These are phyloP conservation scores for Tricholoma flavovirens DNA, from an alignment of 768 basidiomycete species.

Conservation along the genomic window DNA sequence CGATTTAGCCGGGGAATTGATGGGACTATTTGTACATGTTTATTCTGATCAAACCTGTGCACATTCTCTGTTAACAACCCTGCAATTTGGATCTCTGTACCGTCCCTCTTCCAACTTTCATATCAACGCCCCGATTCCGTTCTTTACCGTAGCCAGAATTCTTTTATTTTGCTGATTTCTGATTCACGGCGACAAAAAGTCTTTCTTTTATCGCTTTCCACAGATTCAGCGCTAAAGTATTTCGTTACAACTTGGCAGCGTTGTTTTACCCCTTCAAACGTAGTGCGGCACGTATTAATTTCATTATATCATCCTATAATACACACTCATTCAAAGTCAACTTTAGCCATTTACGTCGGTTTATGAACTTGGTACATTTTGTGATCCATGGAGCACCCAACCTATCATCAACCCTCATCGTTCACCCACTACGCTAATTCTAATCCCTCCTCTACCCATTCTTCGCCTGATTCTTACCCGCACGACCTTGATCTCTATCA, in stretches of 20 bases:
- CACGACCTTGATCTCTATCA: conserved; percentile 16
- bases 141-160: neutral
- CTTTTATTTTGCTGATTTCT: neutral
- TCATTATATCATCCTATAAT: neutral
- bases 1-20: neutral
- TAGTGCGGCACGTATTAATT: neutral
- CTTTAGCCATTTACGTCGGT: neutral
- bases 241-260: neutral
- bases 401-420: conserved; percentile 16
- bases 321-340: neutral
- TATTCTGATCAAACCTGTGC: neutral
- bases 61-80: neutral
- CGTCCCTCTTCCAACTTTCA: neutral
- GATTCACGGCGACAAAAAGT: no score
- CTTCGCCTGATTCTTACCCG: conserved; percentile 16
- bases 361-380: neutral
- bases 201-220: neutral
- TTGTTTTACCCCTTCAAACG: neutral
- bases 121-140: neutral
- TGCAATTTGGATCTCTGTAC: neutral
- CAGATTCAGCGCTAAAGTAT: neutral
- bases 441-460: conserved; percentile 29
- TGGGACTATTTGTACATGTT: neutral
- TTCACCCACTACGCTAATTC: conserved; percentile 25
- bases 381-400: conserved; percentile 12